Conservation (phyloP, 1,139 yeast genomes). For the Taphrina flavorubra region DNA sequence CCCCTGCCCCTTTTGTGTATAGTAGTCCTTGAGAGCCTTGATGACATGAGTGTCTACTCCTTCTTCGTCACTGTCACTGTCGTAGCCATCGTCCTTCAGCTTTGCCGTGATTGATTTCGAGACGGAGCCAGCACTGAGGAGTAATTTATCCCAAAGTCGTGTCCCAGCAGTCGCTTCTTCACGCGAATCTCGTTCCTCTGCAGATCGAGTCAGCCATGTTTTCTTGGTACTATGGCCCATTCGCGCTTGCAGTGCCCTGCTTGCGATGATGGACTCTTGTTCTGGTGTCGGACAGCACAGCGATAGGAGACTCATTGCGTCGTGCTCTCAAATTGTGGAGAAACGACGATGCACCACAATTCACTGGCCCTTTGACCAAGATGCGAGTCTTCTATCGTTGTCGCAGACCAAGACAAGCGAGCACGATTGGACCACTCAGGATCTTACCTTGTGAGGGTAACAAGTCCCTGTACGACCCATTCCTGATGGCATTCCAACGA, state of each 20-base stretch:
- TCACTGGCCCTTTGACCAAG: background rate
- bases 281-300: background rate
- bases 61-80: slow-evolving; percentile 34
- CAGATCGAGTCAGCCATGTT: slow-evolving; percentile 11
- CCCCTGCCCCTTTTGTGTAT: slow-evolving; percentile 32
- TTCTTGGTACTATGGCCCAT: background rate
- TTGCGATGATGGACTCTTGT: too few species aligned
- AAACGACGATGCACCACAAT: background rate
- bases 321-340: background rate
- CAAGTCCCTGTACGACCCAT: slow-evolving; percentile 35
- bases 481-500: slow-evolving; percentile 29
- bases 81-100: slow-evolving; percentile 36
- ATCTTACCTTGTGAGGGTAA: slow-evolving; percentile 18
- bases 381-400: too few species aligned
- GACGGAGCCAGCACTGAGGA: slow-evolving; percentile 32
- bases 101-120: slow-evolving; percentile 28
- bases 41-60: slow-evolving; percentile 38
- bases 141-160: slow-evolving; percentile 35
- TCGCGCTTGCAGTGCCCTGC: background rate
- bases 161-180: slow-evolving; percentile 38
- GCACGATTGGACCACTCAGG: background rate
- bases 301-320: background rate
- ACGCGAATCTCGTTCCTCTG: slow-evolving; percentile 23
- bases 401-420: background rate
- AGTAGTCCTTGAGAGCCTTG: slow-evolving; percentile 37